Evolutionary conservation across 2,329 filamentous ascomycete species (phyloP), one percentile per base, ranked within the genome.

Genomic region (Periglandula ipomoeae): DNA sequence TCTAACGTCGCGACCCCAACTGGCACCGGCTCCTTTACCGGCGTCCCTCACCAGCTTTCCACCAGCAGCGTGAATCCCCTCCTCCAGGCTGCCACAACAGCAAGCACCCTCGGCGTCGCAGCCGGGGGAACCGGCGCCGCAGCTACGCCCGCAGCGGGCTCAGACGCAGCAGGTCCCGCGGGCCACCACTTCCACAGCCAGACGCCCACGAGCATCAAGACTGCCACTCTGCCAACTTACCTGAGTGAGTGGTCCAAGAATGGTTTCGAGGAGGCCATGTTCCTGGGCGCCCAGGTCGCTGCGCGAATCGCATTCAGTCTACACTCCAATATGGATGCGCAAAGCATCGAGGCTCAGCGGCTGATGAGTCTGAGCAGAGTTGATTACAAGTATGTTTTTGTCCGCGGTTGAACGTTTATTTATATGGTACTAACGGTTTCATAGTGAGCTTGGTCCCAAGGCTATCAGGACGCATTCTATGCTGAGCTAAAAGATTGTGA

Each of bases 1-100:
- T 96, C 89, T 8, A 91, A 93, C 68, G 80, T 96, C 62, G 89
- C 87, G 26, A 97, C 93, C 0, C 93, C 93, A 1, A 78, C 85
- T 10, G 90, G 89, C 19, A 97, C 87, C 2, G 76, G 71, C 57
- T 78, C 70, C 54, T 78, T 72, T 63, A 73, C 65, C 61, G 82
- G 61, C 53, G 74, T 66, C 46, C 72, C 75, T 48, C 74, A 75
- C 63, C 77, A 81, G 69, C 72, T 80, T 55, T 61, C 68, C 49
- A 68, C 73, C 34, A 71, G 75, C 47, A 78, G 80, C 38, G 89
- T 95, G 41, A 96, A 97, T 63, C 90, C 91, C 13, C 83, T 97
- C 3, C 79, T 97, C 4, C 86, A 95, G 52, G 91, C 91, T 4
- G 93, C 93, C 2, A 95, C 91, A 0, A 89, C 86, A 3, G 84